phyloP scores from a whole-genome alignment of 2,329 filamentous ascomycete species.

The Mollisia scopiformis region DNA sequence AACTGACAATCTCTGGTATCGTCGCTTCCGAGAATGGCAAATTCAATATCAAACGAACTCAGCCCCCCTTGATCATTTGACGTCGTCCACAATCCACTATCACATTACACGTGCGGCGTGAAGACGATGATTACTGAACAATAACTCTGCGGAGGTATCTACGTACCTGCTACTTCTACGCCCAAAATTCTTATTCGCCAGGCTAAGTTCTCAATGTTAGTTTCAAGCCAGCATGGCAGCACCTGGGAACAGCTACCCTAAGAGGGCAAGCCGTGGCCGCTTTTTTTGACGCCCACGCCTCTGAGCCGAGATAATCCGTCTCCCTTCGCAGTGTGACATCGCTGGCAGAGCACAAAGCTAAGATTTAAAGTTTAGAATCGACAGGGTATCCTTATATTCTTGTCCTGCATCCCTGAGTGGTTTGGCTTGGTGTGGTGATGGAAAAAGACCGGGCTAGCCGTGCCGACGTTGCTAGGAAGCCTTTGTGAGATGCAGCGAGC shows the following conservation, averaged over 20 bases:
- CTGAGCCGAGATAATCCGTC: too few relatives aligned
- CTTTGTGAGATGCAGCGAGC: not conserved
- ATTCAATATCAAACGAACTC: not conserved
- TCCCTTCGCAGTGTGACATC: not conserved
- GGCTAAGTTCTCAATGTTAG: too few relatives aligned
- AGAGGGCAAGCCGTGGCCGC: too few relatives aligned
- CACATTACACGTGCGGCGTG: not conserved
- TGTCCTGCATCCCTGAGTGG: too few relatives aligned
- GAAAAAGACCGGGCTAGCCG: not conserved
- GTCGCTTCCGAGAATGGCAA: not conserved
- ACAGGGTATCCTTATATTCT: not conserved
- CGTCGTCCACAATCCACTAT: not conserved
- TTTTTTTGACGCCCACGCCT: too few relatives aligned
- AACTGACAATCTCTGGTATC: not conserved
- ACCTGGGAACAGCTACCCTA: too few relatives aligned
- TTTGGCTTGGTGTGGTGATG: too few relatives aligned
- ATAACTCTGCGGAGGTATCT: not conserved
- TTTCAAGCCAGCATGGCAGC: too few relatives aligned
- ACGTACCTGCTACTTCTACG: not conserved
- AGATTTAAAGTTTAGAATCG: not conserved
- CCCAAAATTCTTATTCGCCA: too few relatives aligned
- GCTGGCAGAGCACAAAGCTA: not conserved
- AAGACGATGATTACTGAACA: not conserved
- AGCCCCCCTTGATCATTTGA: not conserved
- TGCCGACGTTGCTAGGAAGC: not conserved